phyloP scores from a whole-genome alignment of 2,329 filamentous ascomycete species.

The Madurella fahalii region DNA sequence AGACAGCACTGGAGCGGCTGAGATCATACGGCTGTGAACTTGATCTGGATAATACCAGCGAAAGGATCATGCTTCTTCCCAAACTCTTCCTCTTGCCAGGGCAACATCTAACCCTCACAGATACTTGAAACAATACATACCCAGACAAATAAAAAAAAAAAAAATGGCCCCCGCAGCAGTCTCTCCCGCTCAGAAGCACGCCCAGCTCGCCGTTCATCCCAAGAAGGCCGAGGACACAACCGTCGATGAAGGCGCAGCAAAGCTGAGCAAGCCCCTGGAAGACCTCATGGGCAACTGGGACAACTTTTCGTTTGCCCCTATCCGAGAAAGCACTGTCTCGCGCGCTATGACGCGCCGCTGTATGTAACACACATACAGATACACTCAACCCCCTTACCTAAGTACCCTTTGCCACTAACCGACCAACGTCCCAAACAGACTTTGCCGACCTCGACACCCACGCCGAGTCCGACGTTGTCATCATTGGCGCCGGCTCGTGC shows the following conservation, averaged over 20 bases:
- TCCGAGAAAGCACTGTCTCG: conserved; percentile 88
- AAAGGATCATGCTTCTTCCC: conserved; percentile 90
- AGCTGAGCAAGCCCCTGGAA: conserved; percentile 51
- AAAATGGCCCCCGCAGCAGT: conserved; percentile 74
- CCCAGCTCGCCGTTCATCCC: conserved; percentile 46
- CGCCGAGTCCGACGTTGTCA: conserved; percentile 90
- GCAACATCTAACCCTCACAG: conserved; percentile 33
- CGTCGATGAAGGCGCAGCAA: conserved; percentile 34
- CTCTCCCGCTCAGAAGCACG: conserved; percentile 46
- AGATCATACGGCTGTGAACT: conserved; percentile 39
- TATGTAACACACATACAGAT: background rate
- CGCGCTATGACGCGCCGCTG: conserved; percentile 87
- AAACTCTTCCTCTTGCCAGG: conserved; percentile 31
- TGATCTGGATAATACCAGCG: conserved; percentile 54
- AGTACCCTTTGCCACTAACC: background rate
- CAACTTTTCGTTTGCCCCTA: conserved; percentile 74
- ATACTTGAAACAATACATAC: conserved; percentile 13
- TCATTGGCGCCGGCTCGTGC: conserved; percentile 85
- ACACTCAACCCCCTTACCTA: background rate
- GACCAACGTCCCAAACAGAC: conserved; percentile 38
- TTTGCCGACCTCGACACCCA: conserved; percentile 84
- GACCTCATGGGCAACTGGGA: conserved; percentile 76
- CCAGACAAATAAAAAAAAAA: conserved; percentile 16
- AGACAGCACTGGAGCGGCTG: conserved; percentile 29
- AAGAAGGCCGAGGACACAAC: conserved; percentile 37